Evolutionary conservation across 768 basidiomycete genomes (phyloP).

Genomic region (Rhodotorula diobovata): DNA sequence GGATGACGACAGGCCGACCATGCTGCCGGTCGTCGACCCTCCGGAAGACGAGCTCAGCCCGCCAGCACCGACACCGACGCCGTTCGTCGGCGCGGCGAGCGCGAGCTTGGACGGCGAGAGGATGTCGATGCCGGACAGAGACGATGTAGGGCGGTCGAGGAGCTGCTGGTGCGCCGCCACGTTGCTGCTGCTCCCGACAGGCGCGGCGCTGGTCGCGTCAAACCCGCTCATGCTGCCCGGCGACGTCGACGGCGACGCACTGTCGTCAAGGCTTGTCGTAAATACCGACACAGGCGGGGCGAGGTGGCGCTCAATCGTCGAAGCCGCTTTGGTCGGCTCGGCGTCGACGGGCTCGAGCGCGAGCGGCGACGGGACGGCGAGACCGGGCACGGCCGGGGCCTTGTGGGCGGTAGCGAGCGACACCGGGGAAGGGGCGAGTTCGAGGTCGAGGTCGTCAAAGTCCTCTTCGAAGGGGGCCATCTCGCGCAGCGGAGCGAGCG

Average conservation of each 20-base stretch:
- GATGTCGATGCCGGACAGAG: background rate
- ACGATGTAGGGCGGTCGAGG: slow-evolving; percentile 1
- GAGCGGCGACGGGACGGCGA: slow-evolving; percentile 1
- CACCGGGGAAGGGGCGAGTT: background rate
- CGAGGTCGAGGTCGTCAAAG: slow-evolving; percentile 33
- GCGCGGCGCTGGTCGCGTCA: background rate
- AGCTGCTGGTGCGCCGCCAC: background rate
- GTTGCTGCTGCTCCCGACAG: background rate
- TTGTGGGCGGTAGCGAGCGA: background rate
- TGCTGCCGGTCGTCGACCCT: background rate
- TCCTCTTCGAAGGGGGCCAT: slow-evolving; percentile 30
- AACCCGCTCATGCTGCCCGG: background rate
- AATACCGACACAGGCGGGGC: slow-evolving; percentile 7
- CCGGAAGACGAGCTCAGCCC: background rate
- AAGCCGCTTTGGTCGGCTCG: background rate
- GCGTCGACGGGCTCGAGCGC: slow-evolving; percentile 5
- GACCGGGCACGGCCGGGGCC: background rate
- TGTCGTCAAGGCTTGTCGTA: background rate
- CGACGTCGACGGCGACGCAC: background rate
- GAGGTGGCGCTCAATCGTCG: background rate
- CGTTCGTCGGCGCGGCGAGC: slow-evolving; percentile 1
- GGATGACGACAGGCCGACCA: background rate
- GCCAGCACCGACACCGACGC: no score
- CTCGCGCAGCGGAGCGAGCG: slow-evolving; percentile 3
- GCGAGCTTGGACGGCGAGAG: background rate